Evolutionary conservation across 2,329 filamentous ascomycete genomes (phyloP).

Genomic region (Aspergillus sp.): DNA sequence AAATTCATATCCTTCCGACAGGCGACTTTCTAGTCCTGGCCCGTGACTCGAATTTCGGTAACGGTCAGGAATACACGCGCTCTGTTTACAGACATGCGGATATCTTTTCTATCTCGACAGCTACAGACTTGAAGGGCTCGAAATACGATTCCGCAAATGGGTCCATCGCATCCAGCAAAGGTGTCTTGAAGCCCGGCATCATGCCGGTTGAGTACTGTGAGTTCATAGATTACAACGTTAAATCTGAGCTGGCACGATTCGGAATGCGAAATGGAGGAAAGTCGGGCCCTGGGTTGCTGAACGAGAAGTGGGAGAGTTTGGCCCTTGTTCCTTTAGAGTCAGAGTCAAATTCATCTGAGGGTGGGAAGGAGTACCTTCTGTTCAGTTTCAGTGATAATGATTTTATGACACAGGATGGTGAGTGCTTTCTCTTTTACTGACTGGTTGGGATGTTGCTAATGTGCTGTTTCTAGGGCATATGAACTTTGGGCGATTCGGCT

Average conservation of each 20-base stretch:
- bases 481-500: conserved; percentile 52
- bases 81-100: conserved; percentile 64
- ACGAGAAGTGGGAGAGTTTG: conserved; percentile 72
- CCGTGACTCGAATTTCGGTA: conserved; percentile 56
- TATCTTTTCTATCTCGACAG: conserved; percentile 56
- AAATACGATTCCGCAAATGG: conserved; percentile 33
- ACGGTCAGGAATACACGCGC: conserved; percentile 45
- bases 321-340: conserved; percentile 55
- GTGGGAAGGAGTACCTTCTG: conserved; percentile 56
- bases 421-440: conserved; percentile 7
- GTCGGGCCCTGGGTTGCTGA: conserved; percentile 53
- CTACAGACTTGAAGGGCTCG: conserved; percentile 54
- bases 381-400: conserved; percentile 66
- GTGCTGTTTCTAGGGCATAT: conserved; percentile 39
- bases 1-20: conserved; percentile 58
- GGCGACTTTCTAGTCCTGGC: conserved; percentile 62
- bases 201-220: conserved; percentile 56
- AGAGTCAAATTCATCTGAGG: conserved; percentile 13
- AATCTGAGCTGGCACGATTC: conserved; percentile 58
- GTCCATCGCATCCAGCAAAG: conserved; percentile 44
- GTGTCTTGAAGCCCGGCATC: conserved; percentile 49
- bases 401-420: conserved; percentile 65
- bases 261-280: conserved; percentile 61
- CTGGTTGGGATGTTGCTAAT: not conserved
- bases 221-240: conserved; percentile 63